Evolutionary conservation across 306 rosid genomes (phyloP).

Genomic region (Hippophae gyantsensis): DNA sequence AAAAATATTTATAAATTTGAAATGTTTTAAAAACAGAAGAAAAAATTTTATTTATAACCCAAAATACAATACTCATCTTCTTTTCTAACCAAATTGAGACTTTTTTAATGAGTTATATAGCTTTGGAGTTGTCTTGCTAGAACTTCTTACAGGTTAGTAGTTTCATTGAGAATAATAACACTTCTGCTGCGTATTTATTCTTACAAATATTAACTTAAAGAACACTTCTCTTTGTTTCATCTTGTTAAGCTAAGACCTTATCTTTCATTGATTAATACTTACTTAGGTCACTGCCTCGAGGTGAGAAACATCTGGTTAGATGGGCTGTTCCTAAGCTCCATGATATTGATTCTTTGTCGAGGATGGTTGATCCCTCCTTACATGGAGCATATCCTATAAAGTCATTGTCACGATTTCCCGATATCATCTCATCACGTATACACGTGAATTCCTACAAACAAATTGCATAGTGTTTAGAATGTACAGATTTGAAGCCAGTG

Average conservation of each 20-base stretch:
- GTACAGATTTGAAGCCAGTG: not conserved
- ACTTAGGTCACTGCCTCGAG: conserved; percentile 56
- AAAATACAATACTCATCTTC: too few species aligned
- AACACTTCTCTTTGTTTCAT: conserved; percentile 1
- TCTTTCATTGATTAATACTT: conserved; percentile 4
- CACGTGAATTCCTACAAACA: conserved; percentile 33
- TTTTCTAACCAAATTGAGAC: too few species aligned
- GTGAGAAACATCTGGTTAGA: conserved; percentile 68
- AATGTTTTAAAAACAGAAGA: too few species aligned
- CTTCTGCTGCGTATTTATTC: not conserved
- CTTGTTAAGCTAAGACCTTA: conserved; percentile 15
- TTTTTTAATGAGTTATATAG: too few species aligned
- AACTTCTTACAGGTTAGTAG: conserved; percentile 72
- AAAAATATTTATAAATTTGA: too few species aligned
- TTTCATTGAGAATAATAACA: not conserved
- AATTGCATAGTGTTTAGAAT: not conserved
- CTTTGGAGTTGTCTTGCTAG: conserved; percentile 83
- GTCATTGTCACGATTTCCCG: conserved; percentile 76
- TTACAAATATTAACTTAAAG: conserved; percentile 1
- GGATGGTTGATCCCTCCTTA: conserved; percentile 79
- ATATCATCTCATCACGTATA: conserved; percentile 69
- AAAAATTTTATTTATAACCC: too few species aligned
- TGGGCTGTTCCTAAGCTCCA: conserved; percentile 91
- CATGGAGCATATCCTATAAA: conserved; percentile 51
- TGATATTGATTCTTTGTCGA: conserved; percentile 75